phyloP scores from a whole-genome alignment of 495 filamentous ascomycete genomes.

The Diplogelasinospora grovesii region DNA sequence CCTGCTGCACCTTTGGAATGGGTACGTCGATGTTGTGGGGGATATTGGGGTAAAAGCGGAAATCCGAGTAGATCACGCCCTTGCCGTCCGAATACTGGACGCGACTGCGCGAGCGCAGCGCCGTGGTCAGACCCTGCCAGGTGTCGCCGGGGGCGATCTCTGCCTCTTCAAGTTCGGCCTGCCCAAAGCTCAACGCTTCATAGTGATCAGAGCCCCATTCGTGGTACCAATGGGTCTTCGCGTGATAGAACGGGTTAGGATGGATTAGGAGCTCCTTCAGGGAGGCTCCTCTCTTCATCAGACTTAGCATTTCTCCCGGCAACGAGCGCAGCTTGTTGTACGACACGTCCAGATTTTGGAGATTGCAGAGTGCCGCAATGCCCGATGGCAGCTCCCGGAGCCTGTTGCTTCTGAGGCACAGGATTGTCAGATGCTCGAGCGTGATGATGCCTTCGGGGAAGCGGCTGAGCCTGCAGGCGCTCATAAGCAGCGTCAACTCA shows the following conservation, averaged over 20 bases:
- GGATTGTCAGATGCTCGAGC: conserved; percentile 53
- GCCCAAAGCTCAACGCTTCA: conserved; percentile 8
- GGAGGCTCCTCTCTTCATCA: conserved; percentile 40
- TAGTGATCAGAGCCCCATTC: conserved; percentile 1
- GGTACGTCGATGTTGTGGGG: background rate
- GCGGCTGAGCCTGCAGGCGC: conserved; percentile 40
- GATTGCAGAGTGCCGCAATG: conserved; percentile 55
- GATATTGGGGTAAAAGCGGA: conserved; percentile 6
- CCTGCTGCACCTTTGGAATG: conserved; percentile 7
- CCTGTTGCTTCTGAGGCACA: conserved; percentile 67
- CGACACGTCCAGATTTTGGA: conserved; percentile 63
- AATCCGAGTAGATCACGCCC: conserved; percentile 7
- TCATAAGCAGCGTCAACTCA: no score
- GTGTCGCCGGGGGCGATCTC: background rate
- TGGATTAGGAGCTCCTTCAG: conserved; percentile 33
- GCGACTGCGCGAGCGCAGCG: conserved; percentile 14
- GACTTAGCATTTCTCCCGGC: conserved; percentile 61
- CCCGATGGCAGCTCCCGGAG: conserved; percentile 57
- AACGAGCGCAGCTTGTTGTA: conserved; percentile 62
- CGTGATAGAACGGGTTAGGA: conserved; percentile 43
- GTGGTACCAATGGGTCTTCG: conserved; percentile 8
- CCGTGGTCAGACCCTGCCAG: conserved; percentile 13
- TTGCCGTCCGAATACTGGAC: conserved; percentile 18
- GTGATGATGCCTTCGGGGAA: conserved; percentile 48
- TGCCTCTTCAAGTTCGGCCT: background rate